Conservation (phyloP, 129 eudicot genomes). For the Flaveria trinervia region DNA sequence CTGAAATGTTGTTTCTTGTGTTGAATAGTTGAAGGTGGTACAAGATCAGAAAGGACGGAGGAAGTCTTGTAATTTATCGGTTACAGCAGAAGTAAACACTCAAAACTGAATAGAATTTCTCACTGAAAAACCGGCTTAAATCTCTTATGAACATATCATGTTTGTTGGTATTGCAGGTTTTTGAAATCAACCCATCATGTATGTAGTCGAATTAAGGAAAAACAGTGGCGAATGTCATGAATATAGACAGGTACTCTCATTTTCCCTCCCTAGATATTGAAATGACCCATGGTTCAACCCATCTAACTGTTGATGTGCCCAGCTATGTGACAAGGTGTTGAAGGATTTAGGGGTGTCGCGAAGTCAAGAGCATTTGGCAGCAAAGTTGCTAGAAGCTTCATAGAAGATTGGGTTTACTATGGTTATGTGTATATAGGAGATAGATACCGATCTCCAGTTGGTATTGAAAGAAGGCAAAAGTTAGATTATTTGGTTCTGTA, state of each 20-base stretch:
- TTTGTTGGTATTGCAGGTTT: constrained; percentile 54
- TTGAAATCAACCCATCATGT: constrained; percentile 76
- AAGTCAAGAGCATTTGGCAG: constrained; percentile 59
- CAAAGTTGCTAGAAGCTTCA: constrained; percentile 42
- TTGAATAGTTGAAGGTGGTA: constrained; percentile 61
- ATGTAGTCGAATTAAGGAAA: constrained; percentile 89
- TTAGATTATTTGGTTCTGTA: constrained; percentile 27
- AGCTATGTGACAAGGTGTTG: constrained; percentile 74
- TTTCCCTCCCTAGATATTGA: not conserved
- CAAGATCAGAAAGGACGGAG: constrained; percentile 62
- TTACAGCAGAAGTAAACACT: constrained; percentile 78
- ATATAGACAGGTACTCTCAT: constrained; percentile 69
- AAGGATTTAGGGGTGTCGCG: constrained; percentile 66
- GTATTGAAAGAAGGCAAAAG: constrained; percentile 18
- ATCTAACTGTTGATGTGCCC: constrained; percentile 31
- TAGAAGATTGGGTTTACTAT: not conserved
- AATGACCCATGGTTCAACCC: not conserved
- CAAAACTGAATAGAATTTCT: not conserved
- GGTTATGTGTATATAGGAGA: constrained; percentile 16
- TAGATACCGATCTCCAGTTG: constrained; percentile 22
- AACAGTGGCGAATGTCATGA: constrained; percentile 62
- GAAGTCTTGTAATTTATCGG: constrained; percentile 59
- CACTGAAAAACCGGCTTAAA: not conserved
- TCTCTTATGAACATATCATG: constrained; percentile 15
- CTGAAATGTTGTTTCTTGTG: constrained; percentile 27